Conservation (phyloP, 495 filamentous ascomycete genomes). For the Jackrogersella multiformis region DNA sequence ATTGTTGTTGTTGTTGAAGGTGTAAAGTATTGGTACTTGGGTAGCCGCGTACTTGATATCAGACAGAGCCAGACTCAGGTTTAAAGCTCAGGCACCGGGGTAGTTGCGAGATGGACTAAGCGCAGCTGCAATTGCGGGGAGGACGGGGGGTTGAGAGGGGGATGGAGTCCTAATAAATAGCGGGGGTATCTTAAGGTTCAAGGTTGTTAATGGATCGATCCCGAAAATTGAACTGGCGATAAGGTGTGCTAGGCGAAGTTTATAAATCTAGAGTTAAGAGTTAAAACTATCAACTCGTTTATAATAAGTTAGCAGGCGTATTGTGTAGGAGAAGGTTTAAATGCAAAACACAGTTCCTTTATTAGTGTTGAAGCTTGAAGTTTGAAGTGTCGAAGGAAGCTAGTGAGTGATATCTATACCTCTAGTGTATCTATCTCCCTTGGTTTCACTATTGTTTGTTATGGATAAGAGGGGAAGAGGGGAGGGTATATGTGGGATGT, state of each 20-base stretch:
- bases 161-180: background rate
- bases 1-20: conserved; percentile 5
- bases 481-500: conserved; percentile 2
- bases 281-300: conserved; percentile 9
- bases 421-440: conserved; percentile 1
- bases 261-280: conserved; percentile 23
- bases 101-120: conserved; percentile 3
- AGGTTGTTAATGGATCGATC: conserved; percentile 3
- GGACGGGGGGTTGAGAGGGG: conserved; percentile 21
- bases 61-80: conserved; percentile 12
- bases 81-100: conserved; percentile 1
- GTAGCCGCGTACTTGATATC: conserved; percentile 25
- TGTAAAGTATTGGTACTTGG: conserved; percentile 8
- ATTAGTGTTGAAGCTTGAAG: conserved; percentile 17
- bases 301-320: conserved; percentile 16
- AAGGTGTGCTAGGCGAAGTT: conserved; percentile 4
- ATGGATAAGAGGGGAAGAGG: conserved; percentile 14
- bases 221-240: conserved; percentile 25
- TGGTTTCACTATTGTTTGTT: conserved; percentile 22
- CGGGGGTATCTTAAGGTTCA: background rate
- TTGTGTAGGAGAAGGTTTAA: conserved; percentile 17
- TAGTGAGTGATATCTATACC: background rate
- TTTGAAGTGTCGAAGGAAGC: too few relatives aligned
- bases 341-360: background rate
- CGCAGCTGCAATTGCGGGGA: conserved; percentile 38